Evolutionary conservation across 1,284 basidiomycete species (phyloP).

Genomic region (Ceratobasidium sp.): DNA sequence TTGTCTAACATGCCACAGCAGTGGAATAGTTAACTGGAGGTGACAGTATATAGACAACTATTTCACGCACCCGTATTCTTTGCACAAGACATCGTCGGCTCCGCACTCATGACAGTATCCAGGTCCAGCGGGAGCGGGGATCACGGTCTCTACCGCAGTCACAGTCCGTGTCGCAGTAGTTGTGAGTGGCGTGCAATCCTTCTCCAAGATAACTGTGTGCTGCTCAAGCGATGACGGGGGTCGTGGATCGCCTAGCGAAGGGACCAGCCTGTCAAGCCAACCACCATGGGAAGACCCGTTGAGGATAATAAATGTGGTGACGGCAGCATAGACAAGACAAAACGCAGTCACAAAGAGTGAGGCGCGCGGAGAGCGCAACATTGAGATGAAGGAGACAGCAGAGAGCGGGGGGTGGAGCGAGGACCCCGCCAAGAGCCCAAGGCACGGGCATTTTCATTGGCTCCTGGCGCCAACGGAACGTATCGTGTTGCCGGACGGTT

Average conservation of each 20-base stretch:
- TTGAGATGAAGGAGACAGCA: not conserved
- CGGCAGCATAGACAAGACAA: not conserved
- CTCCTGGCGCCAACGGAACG: too few species aligned
- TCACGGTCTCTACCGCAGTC: constrained; percentile 4
- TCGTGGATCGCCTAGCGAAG: not conserved
- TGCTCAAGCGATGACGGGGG: not conserved
- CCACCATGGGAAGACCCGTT: not conserved
- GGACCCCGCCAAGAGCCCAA: not conserved
- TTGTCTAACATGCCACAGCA: constrained; percentile 2
- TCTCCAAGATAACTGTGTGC: not conserved
- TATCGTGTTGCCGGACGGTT: too few species aligned
- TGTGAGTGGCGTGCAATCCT: not conserved
- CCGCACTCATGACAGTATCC: constrained; percentile 41
- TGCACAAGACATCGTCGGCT: constrained; percentile 38
- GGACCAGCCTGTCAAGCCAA: not conserved
- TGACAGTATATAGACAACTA: not conserved
- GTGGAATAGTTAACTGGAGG: not conserved
- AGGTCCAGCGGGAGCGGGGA: not conserved
- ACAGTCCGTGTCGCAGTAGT: constrained; percentile 19
- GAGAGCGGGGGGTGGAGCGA: not conserved
- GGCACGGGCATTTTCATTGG: not conserved
- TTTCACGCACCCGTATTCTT: constrained; percentile 40
- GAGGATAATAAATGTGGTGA: constrained; percentile 5
- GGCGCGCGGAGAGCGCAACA: constrained; percentile 14
- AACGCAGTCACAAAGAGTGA: constrained; percentile 15